phyloP scores from a whole-genome alignment of 371 early-diverging fungal species.

The Lichtheimia ramosa region DNA sequence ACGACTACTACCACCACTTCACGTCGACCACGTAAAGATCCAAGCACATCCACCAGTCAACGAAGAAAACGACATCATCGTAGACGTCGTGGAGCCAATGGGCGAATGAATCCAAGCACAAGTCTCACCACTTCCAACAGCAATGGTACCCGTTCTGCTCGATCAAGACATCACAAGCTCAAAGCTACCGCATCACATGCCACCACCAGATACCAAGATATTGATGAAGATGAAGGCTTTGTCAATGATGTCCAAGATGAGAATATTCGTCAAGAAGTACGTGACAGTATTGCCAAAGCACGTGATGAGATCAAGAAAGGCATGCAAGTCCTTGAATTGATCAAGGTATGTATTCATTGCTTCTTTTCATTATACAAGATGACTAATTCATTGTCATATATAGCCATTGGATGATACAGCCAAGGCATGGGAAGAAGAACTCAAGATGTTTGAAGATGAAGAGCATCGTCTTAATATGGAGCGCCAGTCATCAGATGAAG shows the following conservation, averaged over 20 bases:
- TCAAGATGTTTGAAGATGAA: conserved; percentile 38
- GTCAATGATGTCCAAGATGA: conserved; percentile 32
- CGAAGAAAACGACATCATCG: conserved; percentile 13
- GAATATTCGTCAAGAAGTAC: conserved; percentile 38
- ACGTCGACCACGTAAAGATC: conserved; percentile 1
- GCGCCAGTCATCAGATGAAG: conserved; percentile 35
- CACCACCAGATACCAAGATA: conserved; percentile 2
- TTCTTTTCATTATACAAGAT: too few species aligned
- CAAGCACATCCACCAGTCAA: conserved; percentile 7
- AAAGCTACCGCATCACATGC: not conserved
- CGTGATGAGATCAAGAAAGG: conserved; percentile 62
- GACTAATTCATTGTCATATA: not conserved
- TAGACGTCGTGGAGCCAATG: conserved; percentile 16
- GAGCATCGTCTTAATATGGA: conserved; percentile 30
- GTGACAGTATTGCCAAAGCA: conserved; percentile 61
- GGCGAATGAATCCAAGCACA: conserved; percentile 12
- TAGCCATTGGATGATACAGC: conserved; percentile 40
- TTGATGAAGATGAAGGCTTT: conserved; percentile 32
- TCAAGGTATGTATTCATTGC: conserved; percentile 17
- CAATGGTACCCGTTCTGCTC: conserved; percentile 16
- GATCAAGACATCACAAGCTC: not conserved
- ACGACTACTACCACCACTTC: conserved; percentile 13
- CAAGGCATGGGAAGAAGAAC: conserved; percentile 45
- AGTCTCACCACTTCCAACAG: conserved; percentile 22
- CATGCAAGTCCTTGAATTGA: conserved; percentile 52